These are phyloP conservation scores for Termitomyces sp. DNA, from an alignment of 768 basidiomycete genomes.

Conservation along the genomic window DNA sequence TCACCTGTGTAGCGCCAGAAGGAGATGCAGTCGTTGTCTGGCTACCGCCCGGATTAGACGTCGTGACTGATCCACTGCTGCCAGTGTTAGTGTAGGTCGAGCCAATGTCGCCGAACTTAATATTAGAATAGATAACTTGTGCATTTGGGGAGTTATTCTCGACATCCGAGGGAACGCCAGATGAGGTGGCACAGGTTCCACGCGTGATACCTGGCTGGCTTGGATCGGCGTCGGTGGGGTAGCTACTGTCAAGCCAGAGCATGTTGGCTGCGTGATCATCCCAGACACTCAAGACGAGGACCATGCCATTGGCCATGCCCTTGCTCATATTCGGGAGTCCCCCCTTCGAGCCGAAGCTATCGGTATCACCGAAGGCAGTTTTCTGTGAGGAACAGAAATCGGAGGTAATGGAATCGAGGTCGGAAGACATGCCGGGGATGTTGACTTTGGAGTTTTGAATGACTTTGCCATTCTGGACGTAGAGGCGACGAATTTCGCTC, in stretches of 20 bases:
- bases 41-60: conserved; percentile 1
- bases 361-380: conserved; percentile 41
- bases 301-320: conserved; percentile 38
- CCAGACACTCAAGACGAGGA: conserved; percentile 46
- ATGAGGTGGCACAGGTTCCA: conserved; percentile 44
- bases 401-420: conserved; percentile 42
- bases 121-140: conserved; percentile 49
- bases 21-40: conserved; percentile 4
- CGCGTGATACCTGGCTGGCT: conserved; percentile 38
- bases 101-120: conserved; percentile 44
- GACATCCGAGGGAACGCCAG: conserved; percentile 40
- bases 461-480: conserved; percentile 24
- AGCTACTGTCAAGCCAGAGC: conserved; percentile 54
- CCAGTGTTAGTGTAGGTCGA: conserved; percentile 8
- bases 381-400: conserved; percentile 44
- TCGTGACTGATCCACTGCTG: not conserved
- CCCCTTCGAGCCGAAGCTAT: conserved; percentile 37
- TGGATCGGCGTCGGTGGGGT: conserved; percentile 32
- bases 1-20: conserved; percentile 24
- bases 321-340: conserved; percentile 31
- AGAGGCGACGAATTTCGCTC: conserved; percentile 45
- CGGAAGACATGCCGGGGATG: conserved; percentile 36
- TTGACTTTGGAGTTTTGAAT: conserved; percentile 44
- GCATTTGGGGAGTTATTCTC: conserved; percentile 33
- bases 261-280: conserved; percentile 51